Base-by-base conservation (phyloP, 2,329 filamentous ascomycete genomes). In the Colletotrichum euphorbiae region DNA sequence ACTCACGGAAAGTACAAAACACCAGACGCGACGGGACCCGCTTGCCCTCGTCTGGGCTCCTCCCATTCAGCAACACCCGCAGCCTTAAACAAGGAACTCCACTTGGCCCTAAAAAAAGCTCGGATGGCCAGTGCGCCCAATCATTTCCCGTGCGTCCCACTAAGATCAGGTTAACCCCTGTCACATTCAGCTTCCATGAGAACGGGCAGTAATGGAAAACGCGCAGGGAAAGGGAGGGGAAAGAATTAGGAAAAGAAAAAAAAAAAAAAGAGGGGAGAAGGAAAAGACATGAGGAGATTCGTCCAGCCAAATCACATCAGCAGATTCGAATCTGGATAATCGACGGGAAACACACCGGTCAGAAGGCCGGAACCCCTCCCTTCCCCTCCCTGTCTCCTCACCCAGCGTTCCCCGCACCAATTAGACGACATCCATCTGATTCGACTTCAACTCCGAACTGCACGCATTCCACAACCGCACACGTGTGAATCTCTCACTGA, bases 371-470 rank as follows among this genome's bases (percentile, higher is more conserved):
- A 19, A 9, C 48, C 48, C 48, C 48, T 33, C 28, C 55, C 33
- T 21, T 24, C 17, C 36, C 36, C 51, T 61, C 54, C 59, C 55
- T 45, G 43, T 60, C 33, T 40, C n/a, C 21, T 33, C 21, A 36
- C 46, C 54, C 33, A 24, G 52, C n/a, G 12, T 36, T 36, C 62
- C 62, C 67, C 56, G 63, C 52, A 68, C 59, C 60, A 60, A 54
- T 65, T 65, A 42, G 60, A 61, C 56, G 43, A 40, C 52, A 19
- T 50, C 58, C 52, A 19, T 50, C 58, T 36, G 24, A 36, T 58
- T 48, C 43, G 38, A 67, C 38, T 28, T 46, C 50, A 17, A 28
- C 7, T 28, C 28, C 28, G 24, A 28, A 28, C 24, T 28, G 28
- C 28, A 28, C 28, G 28, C 28, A 28, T 43, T 31, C 31, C 51